A percentile compares a stretch with the other conserved stretches of the same genome.
Evolutionary conservation across 2,329 filamentous ascomycete genomes (phyloP).

Genomic region (Fusarium musae): DNA sequence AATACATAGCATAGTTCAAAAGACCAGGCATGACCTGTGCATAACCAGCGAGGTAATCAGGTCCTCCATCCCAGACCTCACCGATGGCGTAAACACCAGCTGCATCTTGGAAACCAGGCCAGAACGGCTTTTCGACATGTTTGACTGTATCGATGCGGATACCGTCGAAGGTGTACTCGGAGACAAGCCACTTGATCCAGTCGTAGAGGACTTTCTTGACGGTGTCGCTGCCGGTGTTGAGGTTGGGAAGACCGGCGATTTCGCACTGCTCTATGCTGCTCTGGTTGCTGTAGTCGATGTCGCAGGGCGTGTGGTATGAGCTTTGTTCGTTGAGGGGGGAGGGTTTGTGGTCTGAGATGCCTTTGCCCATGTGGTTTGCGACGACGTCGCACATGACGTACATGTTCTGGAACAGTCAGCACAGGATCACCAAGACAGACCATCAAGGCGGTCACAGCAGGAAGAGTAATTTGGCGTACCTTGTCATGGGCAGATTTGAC

Average conservation of each 20-base stretch:
- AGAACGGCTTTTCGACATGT: constrained; percentile 69
- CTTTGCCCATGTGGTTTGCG: constrained; percentile 66
- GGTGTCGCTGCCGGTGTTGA: constrained; percentile 63
- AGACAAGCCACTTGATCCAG: constrained; percentile 70
- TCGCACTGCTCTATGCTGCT: constrained; percentile 21
- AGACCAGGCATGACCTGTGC: constrained; percentile 66
- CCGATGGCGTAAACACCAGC: constrained; percentile 70
- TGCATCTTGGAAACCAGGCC: constrained; percentile 62
- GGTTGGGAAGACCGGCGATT: constrained; percentile 62
- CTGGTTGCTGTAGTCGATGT: constrained; percentile 31
- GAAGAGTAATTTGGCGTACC: not conserved
- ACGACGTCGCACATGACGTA: constrained; percentile 73
- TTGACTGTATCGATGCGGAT: constrained; percentile 71
- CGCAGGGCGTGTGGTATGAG: constrained; percentile 20
- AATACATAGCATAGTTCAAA: constrained; percentile 68
- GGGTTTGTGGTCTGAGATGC: constrained; percentile 57
- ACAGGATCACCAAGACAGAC: not conserved
- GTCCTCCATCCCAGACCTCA: constrained; percentile 67
- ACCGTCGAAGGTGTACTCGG: constrained; percentile 71
- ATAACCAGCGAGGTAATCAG: constrained; percentile 63
- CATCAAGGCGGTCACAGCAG: not conserved
- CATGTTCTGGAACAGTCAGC: constrained; percentile 42
- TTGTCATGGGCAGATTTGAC: constrained; percentile 29
- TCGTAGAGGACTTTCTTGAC: constrained; percentile 63
- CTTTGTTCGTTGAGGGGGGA: constrained; percentile 58